These are phyloP conservation scores for Cydonia oblonga DNA, from an alignment of 331 rosid species.

Conservation along the genomic window DNA sequence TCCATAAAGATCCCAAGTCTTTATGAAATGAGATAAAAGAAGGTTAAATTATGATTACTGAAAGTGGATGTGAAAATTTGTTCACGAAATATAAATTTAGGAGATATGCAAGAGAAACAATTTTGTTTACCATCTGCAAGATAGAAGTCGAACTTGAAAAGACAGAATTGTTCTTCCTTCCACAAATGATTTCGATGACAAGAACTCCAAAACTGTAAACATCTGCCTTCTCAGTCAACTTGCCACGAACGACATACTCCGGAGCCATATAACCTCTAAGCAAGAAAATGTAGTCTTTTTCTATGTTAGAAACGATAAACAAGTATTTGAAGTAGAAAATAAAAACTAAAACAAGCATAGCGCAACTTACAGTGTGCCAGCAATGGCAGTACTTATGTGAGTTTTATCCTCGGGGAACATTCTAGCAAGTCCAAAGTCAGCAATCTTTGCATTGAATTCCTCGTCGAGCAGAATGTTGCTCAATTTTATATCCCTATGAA, in stretches of 20 bases:
- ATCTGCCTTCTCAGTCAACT: constrained; percentile 62
- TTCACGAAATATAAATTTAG: neutral
- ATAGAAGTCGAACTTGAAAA: constrained; percentile 32
- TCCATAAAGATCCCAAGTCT: constrained; percentile 59
- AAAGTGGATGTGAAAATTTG: neutral
- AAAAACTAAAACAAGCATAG: neutral
- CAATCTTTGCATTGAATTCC: constrained; percentile 51
- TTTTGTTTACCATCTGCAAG: constrained; percentile 38
- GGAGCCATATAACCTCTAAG: constrained; percentile 82
- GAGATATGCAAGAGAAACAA: neutral
- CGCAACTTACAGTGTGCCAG: constrained; percentile 45
- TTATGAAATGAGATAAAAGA: neutral
- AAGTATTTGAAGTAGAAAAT: neutral
- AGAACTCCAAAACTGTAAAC: constrained; percentile 66
- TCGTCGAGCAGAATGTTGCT: constrained; percentile 51
- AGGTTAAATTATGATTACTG: neutral
- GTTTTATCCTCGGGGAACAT: constrained; percentile 57
- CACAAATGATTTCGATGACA: constrained; percentile 44
- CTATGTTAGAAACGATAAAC: neutral
- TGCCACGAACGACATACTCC: constrained; percentile 49
- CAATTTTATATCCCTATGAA: constrained; percentile 59
- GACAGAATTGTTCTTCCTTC: constrained; percentile 37
- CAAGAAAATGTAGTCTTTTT: neutral
- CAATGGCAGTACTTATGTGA: constrained; percentile 55
- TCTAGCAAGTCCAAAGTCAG: constrained; percentile 85